Evolutionary conservation across 345 rosid genomes (phyloP).

Genomic region (Tarenaya hassleriana): DNA sequence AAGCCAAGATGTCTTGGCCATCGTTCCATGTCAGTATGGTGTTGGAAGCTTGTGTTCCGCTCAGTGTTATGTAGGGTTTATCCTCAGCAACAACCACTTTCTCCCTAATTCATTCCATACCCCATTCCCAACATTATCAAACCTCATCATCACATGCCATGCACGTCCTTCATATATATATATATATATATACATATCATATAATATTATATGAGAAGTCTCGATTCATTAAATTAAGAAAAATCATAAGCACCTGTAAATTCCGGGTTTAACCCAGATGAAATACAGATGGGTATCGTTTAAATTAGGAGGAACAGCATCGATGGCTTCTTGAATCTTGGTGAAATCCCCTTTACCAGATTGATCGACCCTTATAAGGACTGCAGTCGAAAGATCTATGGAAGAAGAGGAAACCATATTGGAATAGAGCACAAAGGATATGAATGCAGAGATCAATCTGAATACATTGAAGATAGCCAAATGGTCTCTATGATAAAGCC

Average conservation of each 20-base stretch:
- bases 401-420: slow-evolving; percentile 29
- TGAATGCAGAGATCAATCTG: slow-evolving; percentile 2
- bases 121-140: too few species aligned
- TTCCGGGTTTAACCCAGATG: slow-evolving; percentile 66
- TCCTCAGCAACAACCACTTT: slow-evolving; percentile 53
- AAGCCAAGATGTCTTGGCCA: slow-evolving; percentile 38
- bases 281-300: slow-evolving; percentile 34
- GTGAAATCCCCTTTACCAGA: slow-evolving; percentile 59
- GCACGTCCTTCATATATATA: background rate
- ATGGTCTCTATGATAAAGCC: slow-evolving; percentile 19
- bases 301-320: slow-evolving; percentile 44
- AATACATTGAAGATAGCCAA: background rate
- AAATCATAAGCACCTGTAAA: slow-evolving; percentile 38
- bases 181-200: background rate
- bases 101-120: too few species aligned
- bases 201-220: background rate
- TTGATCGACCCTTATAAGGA: slow-evolving; percentile 56
- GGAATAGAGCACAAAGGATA: slow-evolving; percentile 19
- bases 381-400: slow-evolving; percentile 31
- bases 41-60: slow-evolving; percentile 44
- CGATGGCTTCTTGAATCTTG: slow-evolving; percentile 65
- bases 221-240: background rate
- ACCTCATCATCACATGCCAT: too few species aligned
- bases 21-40: slow-evolving; percentile 49
- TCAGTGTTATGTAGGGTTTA: slow-evolving; percentile 67